Evolutionary conservation across 192 early-diverging fungal genomes (phyloP), one percentile per base, ranked within the genome.

Genomic region (Thamnidium elegans): DNA sequence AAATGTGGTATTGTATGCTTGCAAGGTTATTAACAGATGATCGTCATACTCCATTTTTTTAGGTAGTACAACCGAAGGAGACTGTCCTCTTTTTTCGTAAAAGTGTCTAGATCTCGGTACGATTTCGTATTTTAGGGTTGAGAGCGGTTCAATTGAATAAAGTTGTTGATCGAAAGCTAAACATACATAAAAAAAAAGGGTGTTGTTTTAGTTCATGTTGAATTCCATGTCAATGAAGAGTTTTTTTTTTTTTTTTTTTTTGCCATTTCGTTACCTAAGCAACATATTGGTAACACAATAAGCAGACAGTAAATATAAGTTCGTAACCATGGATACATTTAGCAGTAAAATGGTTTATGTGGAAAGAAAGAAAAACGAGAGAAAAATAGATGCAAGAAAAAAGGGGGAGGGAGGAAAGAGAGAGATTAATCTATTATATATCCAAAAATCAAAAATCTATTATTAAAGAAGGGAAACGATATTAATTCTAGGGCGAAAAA

Each of bases 1-100:
- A 55, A 89, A 89, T 1, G 88, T 88, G 21, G 77, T 78, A 68
- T 89, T 88, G 78, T 76, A 89, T 21, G 85, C 85, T 7, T 58
- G 70, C 43, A 91, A 74, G 30, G 79, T 65, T 3, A 89, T 43
- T 43, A 85, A 79, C 48, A 87, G 70, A 17, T 70, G 80, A 39
- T 83, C 89, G 60, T 85, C 74, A 46, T 62, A 62, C 31, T 69
- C 46, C 10, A 67, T 59, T 17, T 19, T 21, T 14, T 50, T 48
- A 50, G 67, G 67, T 47, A 31, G 21, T 20, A 62, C 39, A 42
- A 46, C 30, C 10, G 62, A 55, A n/a, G 60, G 60, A 30, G 52
- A 47, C 17, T 52, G 39, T 1, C 31, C 17, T 20, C 60, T 42
- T 39, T 69, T 69, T n/a, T 51, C n/a, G 23, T 62, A 69, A 46